Evolutionary conservation across 352 stramenopile species (phyloP), one percentile per base, ranked within the genome.

Genomic region (Achlya hypogyna): DNA sequence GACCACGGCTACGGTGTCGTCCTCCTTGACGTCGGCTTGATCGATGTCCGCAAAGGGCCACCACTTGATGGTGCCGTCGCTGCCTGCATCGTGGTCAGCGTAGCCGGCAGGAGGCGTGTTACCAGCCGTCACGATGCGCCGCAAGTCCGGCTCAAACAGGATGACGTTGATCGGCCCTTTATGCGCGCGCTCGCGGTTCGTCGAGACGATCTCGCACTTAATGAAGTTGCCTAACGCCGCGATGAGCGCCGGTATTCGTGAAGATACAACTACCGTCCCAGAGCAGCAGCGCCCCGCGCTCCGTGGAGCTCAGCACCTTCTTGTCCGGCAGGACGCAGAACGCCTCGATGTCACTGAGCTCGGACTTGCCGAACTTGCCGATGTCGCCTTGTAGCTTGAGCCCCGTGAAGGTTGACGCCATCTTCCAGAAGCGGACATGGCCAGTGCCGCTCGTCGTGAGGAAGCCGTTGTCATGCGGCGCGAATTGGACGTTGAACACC

Each of bases 351-450:
- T 98, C 94, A 45, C 79, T 96, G 18, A 98, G 78, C 66, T 98
- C 94, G 25, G 91, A 86, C 63, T 97, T 97, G 69, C 94, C 94
- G 64, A 98, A 98, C 71, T 98, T 98, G 53, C 93, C 94, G 54
- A 98, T 98, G 59, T 96, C 89, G 10, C 94, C 94, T 77, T 98
- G 91, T 29, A 98, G 72, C 75, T 98, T 98, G 8, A 98, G 77
- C 2, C 94, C 93, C 10, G 94, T 98, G 68, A 98, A 98, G 31
- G 93, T 98, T n/a, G 79, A 79, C 32, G 94, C 91, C 89, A 98
- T 98, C 65, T 93, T 93, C 94, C 93, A 98, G 71, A 98, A 96
- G 3, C 93, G 89, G 68, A 98, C 97, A 71, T 98, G 93, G 1
- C 91, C 92, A 2, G 95, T 89, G 49, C 93, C 94, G 47, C 85